Base-by-base conservation (phyloP, 257 asterid species). In the Forsythia viridissima region DNA sequence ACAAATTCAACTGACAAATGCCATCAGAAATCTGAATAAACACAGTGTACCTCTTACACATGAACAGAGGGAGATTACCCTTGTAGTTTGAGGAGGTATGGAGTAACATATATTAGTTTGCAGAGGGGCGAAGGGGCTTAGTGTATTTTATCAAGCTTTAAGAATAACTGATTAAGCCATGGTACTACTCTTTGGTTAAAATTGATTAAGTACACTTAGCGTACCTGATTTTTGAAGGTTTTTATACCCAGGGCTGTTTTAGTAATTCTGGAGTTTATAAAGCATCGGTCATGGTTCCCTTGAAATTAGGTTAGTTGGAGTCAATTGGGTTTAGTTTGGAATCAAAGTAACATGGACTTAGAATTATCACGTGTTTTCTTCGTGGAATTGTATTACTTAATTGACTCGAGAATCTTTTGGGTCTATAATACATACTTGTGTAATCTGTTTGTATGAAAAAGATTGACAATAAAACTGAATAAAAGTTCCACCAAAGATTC, bases 401-500 rank as follows among this genome's bases (percentile, higher is more conserved):
- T 20, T 59, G 67, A 8, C 36, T 18, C 13, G 12, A 59, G 36
- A 59, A 59, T 59, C 36, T 59, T 57, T 59, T 7, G 34, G 11
- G 30, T n/a, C 21, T n/a, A 57, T 57, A n/a, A 20, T 3, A 55
- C 18, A 61, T 20, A 61, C 38, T 61, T 2, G 69, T 20, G 69
- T 3, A 59, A 20, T 24, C 6, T 63, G 15, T 0, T 8, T 63
- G 70, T 11, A 51, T 24, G 38, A 63, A 3, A 1, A 51, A 24
- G 38, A 63, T 75, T 30, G 44, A 73, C 39, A 69, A 40, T 20
- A 71, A 72, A 61, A 39, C 30, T 46, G 63, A 34, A 18, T 3
- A 73, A 80, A 70, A 39, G 66, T 70, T 30, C 3, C 71, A 21
- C 57, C n/a, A 16, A 70, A 55, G 74, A 72, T 59, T 72, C 71